A percentile compares a stretch with the other conserved stretches of the same genome.
Evolutionary conservation across 108 stramenopile genomes (phyloP).

Genomic region (Asterionellopsis glacialis): DNA sequence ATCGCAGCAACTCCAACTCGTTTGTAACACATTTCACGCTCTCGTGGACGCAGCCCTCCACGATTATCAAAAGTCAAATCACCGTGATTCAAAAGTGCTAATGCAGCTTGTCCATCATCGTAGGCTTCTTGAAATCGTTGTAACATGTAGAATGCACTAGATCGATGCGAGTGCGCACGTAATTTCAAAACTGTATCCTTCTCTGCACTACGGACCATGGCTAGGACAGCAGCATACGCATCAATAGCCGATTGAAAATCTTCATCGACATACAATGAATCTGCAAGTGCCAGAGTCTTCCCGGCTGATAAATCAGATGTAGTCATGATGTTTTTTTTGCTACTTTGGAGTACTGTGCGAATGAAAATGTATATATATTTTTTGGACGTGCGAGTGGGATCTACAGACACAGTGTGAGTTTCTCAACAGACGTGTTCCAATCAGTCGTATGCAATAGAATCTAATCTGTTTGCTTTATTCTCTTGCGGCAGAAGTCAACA

Average conservation of each 20-base stretch:
- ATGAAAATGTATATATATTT: too few species aligned
- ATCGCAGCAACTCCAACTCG: constrained; percentile 64
- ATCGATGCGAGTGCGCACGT: constrained; percentile 56
- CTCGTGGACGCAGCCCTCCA: constrained; percentile 33
- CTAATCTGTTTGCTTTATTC: too few species aligned
- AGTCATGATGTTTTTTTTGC: too few species aligned
- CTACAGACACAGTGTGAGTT: too few species aligned
- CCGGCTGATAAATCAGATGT: too few species aligned
- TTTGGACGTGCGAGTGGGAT: too few species aligned
- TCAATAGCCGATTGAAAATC: constrained; percentile 51
- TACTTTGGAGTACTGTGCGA: too few species aligned
- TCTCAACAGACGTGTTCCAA: too few species aligned
- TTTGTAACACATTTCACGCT: constrained; percentile 36
- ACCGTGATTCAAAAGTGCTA: constrained; percentile 17
- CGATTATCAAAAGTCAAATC: constrained; percentile 1
- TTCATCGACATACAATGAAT: constrained; percentile 68
- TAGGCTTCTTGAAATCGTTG: constrained; percentile 60
- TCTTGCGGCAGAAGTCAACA: too few species aligned
- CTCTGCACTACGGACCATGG: constrained; percentile 19
- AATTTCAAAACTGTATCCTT: constrained; percentile 26
- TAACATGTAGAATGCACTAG: constrained; percentile 57
- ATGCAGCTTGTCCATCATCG: constrained; percentile 61
- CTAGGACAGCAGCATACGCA: constrained; percentile 64
- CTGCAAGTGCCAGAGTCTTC: constrained; percentile 29
- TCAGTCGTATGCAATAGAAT: too few species aligned